phyloP scores from a whole-genome alignment of 345 rosid genomes.

The Atalantia buxifolia region DNA sequence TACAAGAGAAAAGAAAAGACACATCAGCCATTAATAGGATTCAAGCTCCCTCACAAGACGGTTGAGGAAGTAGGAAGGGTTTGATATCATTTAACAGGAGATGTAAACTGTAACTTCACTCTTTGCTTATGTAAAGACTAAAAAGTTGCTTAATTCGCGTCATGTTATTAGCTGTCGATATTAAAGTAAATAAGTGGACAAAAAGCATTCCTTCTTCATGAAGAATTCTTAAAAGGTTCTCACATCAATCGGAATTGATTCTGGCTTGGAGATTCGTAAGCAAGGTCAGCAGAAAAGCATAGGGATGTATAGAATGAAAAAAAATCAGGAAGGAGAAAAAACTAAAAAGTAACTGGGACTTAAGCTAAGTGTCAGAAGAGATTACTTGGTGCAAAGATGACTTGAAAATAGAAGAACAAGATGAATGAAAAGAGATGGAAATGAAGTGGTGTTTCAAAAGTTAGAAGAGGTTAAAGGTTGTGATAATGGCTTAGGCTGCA shows the following conservation, averaged over 20 bases:
- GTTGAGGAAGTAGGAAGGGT: neutral
- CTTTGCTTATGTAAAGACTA: neutral
- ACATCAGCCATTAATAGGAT: too few relatives aligned
- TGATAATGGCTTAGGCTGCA: neutral
- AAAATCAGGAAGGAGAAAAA: neutral
- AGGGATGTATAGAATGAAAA: neutral
- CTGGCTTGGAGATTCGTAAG: neutral
- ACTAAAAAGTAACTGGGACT: neutral
- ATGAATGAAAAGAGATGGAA: neutral
- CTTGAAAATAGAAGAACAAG: neutral
- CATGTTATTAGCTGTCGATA: neutral
- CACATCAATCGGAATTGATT: neutral
- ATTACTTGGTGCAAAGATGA: neutral
- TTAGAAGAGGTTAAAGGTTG: neutral
- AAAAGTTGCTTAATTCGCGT: neutral
- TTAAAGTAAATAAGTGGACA: neutral
- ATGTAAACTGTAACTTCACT: neutral
- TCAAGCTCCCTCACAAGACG: too few relatives aligned
- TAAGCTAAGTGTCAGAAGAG: neutral
- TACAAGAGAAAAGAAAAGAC: too few relatives aligned
- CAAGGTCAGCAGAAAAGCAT: neutral
- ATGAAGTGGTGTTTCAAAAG: neutral
- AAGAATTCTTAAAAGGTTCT: neutral
- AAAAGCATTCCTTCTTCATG: neutral
- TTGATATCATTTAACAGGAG: neutral